Conservation (phyloP, 192 early-diverging fungal species). For the Entophlyctis helioformis region DNA sequence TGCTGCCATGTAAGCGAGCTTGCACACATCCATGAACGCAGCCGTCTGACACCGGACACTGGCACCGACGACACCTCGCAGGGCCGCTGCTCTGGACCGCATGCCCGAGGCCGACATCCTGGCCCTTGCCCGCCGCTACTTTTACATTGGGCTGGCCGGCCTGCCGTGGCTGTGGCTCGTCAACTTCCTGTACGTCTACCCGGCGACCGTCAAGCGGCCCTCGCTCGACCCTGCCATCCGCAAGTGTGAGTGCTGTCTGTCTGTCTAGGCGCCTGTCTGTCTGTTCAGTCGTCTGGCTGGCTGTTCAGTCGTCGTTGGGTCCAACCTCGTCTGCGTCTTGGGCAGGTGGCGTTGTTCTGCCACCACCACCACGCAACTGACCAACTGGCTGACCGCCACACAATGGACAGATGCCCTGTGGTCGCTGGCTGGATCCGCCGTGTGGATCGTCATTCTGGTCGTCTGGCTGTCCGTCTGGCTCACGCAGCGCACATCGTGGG, state of each 20-base stretch:
- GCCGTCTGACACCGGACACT: too few relatives aligned
- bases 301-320: too few relatives aligned
- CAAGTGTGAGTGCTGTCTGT: conserved; percentile 31
- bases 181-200: conserved; percentile 57
- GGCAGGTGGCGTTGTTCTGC: too few relatives aligned
- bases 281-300: too few relatives aligned
- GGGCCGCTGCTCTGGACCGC: too few relatives aligned
- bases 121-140: conserved; percentile 45
- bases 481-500: conserved; percentile 47
- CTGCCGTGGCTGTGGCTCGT: conserved; percentile 62
- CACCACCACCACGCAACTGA: too few relatives aligned
- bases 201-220: conserved; percentile 25
- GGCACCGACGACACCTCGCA: too few relatives aligned
- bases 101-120: conserved; percentile 41
- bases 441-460: conserved; percentile 33
- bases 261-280: too few relatives aligned
- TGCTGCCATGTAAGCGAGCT: too few relatives aligned
- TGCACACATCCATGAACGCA: too few relatives aligned
- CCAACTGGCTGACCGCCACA: too few relatives aligned
- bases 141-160: conserved; percentile 22
- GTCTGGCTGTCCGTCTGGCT: conserved; percentile 53
- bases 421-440: conserved; percentile 33
- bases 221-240: conserved; percentile 35
- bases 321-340: too few relatives aligned
- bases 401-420: conserved; percentile 34